Evolutionary conservation across 129 eudicot genomes (phyloP).

Genomic region (Escallonia herrerae): DNA sequence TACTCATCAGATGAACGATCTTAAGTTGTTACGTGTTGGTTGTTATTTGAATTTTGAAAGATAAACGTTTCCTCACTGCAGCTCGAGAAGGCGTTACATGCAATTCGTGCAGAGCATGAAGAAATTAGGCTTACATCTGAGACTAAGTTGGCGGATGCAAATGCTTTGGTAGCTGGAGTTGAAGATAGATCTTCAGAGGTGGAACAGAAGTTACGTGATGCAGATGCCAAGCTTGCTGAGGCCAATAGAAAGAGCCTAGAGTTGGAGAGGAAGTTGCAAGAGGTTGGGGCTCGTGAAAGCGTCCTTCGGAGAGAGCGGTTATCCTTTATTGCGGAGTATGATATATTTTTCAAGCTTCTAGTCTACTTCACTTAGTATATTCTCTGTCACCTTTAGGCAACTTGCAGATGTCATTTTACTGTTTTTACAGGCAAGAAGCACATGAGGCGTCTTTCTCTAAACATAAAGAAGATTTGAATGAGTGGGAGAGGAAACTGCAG

Average conservation of each 20-base stretch:
- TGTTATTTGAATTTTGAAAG: not conserved
- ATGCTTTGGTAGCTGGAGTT: slow-evolving; percentile 42
- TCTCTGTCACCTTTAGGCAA: not conserved
- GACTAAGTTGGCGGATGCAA: slow-evolving; percentile 51
- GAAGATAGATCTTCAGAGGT: slow-evolving; percentile 57
- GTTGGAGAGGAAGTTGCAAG: slow-evolving; percentile 71
- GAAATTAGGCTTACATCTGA: slow-evolving; percentile 50
- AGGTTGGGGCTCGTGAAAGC: slow-evolving; percentile 62
- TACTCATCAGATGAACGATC: not conserved
- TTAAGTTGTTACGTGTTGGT: not conserved
- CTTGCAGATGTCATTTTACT: not conserved
- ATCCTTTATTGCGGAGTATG: slow-evolving; percentile 72
- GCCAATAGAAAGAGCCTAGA: slow-evolving; percentile 62
- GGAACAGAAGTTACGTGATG: slow-evolving; percentile 57
- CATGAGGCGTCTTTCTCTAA: slow-evolving; percentile 44
- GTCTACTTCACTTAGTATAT: not conserved
- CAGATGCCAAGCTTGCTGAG: slow-evolving; percentile 77
- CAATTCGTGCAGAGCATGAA: slow-evolving; percentile 43
- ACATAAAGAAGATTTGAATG: slow-evolving; percentile 64
- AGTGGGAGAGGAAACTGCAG: slow-evolving; percentile 82
- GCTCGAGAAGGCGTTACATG: slow-evolving; percentile 82
- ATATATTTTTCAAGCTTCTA: not conserved
- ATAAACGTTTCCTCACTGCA: slow-evolving; percentile 19
- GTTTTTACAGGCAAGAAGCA: slow-evolving; percentile 52
- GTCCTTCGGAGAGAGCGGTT: slow-evolving; percentile 50